Evolutionary conservation across 805 yeast genomes (phyloP).

Genomic region (Kuraishia floccosa): DNA sequence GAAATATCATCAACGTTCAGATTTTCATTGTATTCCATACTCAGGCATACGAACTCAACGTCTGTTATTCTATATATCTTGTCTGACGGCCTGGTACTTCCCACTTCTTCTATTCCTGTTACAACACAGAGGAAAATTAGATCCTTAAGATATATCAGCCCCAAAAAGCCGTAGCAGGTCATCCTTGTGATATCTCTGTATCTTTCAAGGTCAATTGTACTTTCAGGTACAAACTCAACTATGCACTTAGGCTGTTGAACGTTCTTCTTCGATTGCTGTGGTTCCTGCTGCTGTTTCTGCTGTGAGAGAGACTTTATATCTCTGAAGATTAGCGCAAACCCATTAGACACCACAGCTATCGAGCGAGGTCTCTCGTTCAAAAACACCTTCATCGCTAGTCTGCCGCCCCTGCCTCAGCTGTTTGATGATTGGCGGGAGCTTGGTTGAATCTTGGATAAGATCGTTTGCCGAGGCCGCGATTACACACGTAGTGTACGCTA

Average conservation of each 20-base stretch:
- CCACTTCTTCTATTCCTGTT: conserved; percentile 42
- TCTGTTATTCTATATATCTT: conserved; percentile 40
- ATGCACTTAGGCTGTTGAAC: conserved; percentile 25
- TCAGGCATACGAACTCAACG: conserved; percentile 56
- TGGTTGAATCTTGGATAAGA: too few species aligned
- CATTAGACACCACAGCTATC: conserved; percentile 49
- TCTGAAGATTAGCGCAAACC: conserved; percentile 48
- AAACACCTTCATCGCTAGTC: conserved; percentile 40
- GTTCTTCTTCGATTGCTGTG: too few species aligned
- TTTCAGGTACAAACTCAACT: conserved; percentile 43
- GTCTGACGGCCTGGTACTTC: conserved; percentile 46
- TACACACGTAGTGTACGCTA: too few species aligned
- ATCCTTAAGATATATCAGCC: conserved; percentile 44
- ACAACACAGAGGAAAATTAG: conserved; percentile 47
- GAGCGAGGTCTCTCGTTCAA: conserved; percentile 59
- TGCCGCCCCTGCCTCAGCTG: too few species aligned
- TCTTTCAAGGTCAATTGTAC: conserved; percentile 21
- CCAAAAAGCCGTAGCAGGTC: conserved; percentile 41
- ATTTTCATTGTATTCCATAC: conserved; percentile 42
- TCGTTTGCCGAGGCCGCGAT: too few species aligned
- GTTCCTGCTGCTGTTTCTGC: too few species aligned
- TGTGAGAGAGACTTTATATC: conserved; percentile 26
- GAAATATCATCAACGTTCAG: conserved; percentile 9
- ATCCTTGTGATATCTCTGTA: conserved; percentile 32
- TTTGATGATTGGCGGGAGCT: too few species aligned